Conservation (phyloP, 305 asterid genomes). For the Fraxinus angustifolia region DNA sequence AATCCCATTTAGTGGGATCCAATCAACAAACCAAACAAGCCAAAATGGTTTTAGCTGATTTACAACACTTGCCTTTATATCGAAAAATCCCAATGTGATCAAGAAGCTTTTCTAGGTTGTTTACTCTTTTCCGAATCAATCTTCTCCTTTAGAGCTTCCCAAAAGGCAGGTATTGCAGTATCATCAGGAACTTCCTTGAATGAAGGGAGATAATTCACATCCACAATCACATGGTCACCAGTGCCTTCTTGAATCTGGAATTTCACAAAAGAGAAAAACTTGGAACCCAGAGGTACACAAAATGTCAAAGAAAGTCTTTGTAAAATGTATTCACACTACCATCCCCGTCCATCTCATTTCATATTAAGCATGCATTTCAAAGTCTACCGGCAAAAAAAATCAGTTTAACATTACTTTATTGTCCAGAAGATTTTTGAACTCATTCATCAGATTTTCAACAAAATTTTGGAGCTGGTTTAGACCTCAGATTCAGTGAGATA, state of each 20-base stretch:
- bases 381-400: not conserved
- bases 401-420: not conserved
- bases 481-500: not conserved
- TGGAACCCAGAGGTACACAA: not conserved
- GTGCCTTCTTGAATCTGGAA: constrained; percentile 80
- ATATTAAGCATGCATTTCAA: not conserved
- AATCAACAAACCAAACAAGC: not conserved
- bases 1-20: not conserved
- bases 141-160: constrained; percentile 86
- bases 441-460: not conserved
- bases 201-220: constrained; percentile 91
- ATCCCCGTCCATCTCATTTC: not conserved
- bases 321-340: not conserved
- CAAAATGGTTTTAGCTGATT: not conserved
- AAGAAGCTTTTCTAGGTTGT: constrained; percentile 20
- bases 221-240: constrained; percentile 93
- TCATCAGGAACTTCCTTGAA: constrained; percentile 92
- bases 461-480: not conserved
- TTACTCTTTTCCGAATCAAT: constrained; percentile 37
- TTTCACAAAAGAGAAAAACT: constrained; percentile 15
- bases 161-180: constrained; percentile 81
- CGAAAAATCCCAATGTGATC: not conserved
- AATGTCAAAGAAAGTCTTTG: not conserved
- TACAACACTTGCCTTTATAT: not conserved
- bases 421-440: not conserved